Conservation (phyloP, 2,329 filamentous ascomycete genomes). For the Pyrenophora teres region DNA sequence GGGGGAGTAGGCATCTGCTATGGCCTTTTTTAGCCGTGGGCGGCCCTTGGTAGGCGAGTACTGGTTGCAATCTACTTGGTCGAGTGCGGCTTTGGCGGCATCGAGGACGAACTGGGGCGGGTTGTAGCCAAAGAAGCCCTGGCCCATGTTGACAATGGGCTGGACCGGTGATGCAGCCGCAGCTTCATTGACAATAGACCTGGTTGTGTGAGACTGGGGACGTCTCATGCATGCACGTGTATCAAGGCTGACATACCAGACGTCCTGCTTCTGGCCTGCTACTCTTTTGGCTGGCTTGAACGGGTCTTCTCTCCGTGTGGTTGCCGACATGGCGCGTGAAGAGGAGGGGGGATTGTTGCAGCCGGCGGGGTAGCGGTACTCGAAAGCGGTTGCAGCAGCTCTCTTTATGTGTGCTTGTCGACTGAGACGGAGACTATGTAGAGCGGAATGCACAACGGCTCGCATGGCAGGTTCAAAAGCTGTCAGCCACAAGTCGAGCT, state of each 20-base stretch:
- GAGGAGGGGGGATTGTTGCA: constrained; percentile 21
- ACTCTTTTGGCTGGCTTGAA: constrained; percentile 62
- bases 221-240: neutral
- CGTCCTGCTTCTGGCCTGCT: constrained; percentile 61
- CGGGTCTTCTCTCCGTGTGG: constrained; percentile 44
- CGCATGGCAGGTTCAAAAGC: constrained; percentile 18
- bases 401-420: neutral
- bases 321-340: constrained; percentile 43
- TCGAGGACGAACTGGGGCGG: constrained; percentile 88
- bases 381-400: constrained; percentile 4
- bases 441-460: constrained; percentile 13
- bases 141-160: constrained; percentile 72
- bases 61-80: constrained; percentile 96
- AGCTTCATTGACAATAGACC: constrained; percentile 71
- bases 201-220: constrained; percentile 26
- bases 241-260: constrained; percentile 52
- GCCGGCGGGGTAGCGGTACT: constrained; percentile 9
- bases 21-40: constrained; percentile 87
- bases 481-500: too few relatives aligned
- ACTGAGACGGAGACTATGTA: neutral
- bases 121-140: constrained; percentile 89
- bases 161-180: constrained; percentile 66
- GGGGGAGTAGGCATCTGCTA: constrained; percentile 89
- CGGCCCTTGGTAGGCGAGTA: constrained; percentile 96
- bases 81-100: constrained; percentile 86